These are phyloP conservation scores for Eucalyptus coolabah DNA, from an alignment of 345 rosid species.

Conservation along the genomic window DNA sequence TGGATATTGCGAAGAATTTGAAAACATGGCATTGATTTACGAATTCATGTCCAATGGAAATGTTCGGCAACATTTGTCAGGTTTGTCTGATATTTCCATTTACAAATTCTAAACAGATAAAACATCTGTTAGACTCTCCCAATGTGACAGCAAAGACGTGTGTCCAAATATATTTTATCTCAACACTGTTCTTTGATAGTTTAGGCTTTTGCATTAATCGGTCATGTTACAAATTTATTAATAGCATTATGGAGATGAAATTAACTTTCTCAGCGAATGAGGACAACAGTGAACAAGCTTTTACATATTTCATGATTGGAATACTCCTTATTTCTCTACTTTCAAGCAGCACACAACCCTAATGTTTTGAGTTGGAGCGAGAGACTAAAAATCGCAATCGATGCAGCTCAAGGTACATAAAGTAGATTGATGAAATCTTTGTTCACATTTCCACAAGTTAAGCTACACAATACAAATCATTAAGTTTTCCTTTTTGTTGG, in stretches of 20 bases:
- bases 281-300: not conserved
- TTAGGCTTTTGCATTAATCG: not conserved
- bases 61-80: conserved; percentile 7
- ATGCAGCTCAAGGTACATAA: conserved; percentile 23
- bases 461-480: not conserved
- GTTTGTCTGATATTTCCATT: not conserved
- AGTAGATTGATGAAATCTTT: not conserved
- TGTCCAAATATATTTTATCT: not conserved
- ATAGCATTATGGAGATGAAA: not conserved
- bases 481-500: not conserved
- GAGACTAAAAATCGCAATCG: conserved; percentile 29
- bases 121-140: not conserved
- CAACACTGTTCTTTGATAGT: not conserved
- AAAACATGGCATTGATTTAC: conserved; percentile 9
- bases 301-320: not conserved
- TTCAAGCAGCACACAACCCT: not conserved
- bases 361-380: not conserved
- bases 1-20: conserved; percentile 17
- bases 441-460: not conserved
- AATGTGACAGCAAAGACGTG: not conserved
- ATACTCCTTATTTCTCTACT: not conserved
- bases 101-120: not conserved
- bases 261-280: not conserved
- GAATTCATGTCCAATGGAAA: conserved; percentile 26
- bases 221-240: not conserved